Evolutionary conservation across 2,329 filamentous ascomycete genomes (phyloP), one percentile per base, ranked within the genome.

Genomic region (Penicillium glabrum): DNA sequence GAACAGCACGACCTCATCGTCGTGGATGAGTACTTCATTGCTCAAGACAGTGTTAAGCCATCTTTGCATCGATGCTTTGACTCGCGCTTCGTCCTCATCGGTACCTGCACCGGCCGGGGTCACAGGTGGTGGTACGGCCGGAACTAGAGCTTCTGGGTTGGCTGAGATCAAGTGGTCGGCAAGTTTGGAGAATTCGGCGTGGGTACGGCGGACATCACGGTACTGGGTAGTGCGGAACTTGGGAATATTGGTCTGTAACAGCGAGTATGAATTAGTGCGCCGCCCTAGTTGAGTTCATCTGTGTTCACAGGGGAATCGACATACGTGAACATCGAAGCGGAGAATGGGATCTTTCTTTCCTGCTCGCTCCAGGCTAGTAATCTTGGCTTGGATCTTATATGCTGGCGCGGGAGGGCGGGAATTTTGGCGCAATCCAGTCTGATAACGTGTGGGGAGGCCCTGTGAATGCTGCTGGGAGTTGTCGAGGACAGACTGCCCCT

Each of bases 151-250:
- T 75, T 99, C 95, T 3, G 95, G 95, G 69, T 98, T 98, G n/a
- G 93, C 93, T 24, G 93, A 97, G 73, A 97, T 92, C 56, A 99
- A 82, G 75, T 99, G 95, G 57, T 96, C 90, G 54, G 90, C 91
- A n/a, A 99, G 87, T 77, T 98, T 99, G 62, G 91, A 83, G 69
- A 99, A 99, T 72, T 99, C 95, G 47, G 91, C 92, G 76, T 99
- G 95, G 60, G 96, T 89, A 59, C 95, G 90, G 67, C 95, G 90
- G 64, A 99, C 92, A 76, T 99, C 95, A 70, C 95, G 92, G 78
- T 97, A 99, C 75, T 99, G 95, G 5, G 95, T 99, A 0, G 95
- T 99, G 67, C 95, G 87, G 76, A 97, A 99, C 66, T 93, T 93
- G 52, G 93, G 93, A n/a, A 99, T 89, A 77, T 99, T 99, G 63